A percentile compares a stretch with the other conserved stretches of the same genome.
phyloP scores from a whole-genome alignment of 2,329 filamentous ascomycete genomes.

The Albophoma yamanashiensis region DNA sequence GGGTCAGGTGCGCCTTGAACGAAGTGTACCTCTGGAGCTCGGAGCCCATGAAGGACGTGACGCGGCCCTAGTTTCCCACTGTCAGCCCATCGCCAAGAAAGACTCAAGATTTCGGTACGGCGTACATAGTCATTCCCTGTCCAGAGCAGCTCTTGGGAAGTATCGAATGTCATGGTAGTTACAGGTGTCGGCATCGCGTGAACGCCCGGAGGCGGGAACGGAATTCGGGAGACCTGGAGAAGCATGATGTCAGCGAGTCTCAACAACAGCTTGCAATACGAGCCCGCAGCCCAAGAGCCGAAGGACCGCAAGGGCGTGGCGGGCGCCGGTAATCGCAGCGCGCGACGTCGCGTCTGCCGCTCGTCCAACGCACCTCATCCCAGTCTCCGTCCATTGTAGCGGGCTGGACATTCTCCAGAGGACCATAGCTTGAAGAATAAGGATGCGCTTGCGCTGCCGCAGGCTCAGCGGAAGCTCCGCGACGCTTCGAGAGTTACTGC shows the following conservation, averaged over 20 bases:
- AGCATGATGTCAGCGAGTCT: slow-evolving; percentile 5
- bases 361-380: slow-evolving; percentile 41
- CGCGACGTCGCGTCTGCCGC: not conserved
- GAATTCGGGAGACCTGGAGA: slow-evolving; percentile 64
- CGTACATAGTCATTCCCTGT: slow-evolving; percentile 80
- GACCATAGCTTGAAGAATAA: slow-evolving; percentile 18
- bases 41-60: slow-evolving; percentile 78
- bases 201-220: slow-evolving; percentile 65
- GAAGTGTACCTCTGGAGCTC: slow-evolving; percentile 87
- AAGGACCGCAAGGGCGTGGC: not conserved
- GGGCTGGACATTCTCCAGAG: slow-evolving; percentile 24
- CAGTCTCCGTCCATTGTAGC: slow-evolving; percentile 55
- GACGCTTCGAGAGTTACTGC: slow-evolving; percentile 2
- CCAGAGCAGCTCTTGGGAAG: slow-evolving; percentile 83
- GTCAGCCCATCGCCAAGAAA: slow-evolving; percentile 13
- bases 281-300: not conserved
- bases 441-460: slow-evolving; percentile 1
- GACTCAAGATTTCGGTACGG: not conserved
- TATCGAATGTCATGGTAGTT: slow-evolving; percentile 81
- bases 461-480: slow-evolving; percentile 4
- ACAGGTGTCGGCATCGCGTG: slow-evolving; percentile 61
- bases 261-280: not conserved
- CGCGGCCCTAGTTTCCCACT: slow-evolving; percentile 54
- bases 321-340: not conserved
- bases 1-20: slow-evolving; percentile 63